Percentiles rank a stretch among this genome's conserved stretches.
These are phyloP conservation scores for Colletotrichum cuscutae DNA, from an alignment of 2,329 filamentous ascomycete species.

Conservation along the genomic window DNA sequence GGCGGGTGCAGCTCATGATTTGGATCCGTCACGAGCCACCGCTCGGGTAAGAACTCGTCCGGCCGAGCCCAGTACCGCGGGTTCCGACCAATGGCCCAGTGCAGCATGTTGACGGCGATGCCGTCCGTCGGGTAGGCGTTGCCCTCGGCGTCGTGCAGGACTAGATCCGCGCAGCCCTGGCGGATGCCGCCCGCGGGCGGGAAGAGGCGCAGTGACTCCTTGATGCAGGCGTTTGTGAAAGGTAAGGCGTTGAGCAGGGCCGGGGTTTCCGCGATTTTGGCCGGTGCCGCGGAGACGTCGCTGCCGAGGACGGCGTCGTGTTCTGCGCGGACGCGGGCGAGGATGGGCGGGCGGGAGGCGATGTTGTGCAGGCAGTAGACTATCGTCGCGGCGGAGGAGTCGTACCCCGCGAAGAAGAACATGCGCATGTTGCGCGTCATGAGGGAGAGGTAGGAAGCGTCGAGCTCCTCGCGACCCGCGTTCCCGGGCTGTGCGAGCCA, in stretches of 20 bases:
- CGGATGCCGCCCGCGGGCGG: conserved; percentile 61
- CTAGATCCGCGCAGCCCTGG: conserved; percentile 46
- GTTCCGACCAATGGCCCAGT: conserved; percentile 50
- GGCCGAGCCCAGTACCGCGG: conserved; percentile 54
- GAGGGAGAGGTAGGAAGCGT: conserved; percentile 42
- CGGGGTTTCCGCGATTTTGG: conserved; percentile 44
- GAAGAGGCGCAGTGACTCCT: conserved; percentile 65
- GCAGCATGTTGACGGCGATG: conserved; percentile 53
- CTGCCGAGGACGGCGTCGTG: conserved; percentile 61
- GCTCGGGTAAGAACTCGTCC: conserved; percentile 58
- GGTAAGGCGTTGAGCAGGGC: conserved; percentile 60
- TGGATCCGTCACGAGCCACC: conserved; percentile 48
- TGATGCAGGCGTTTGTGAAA: conserved; percentile 65
- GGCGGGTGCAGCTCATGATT: conserved; percentile 32
- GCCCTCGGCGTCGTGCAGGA: conserved; percentile 54
- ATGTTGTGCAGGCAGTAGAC: conserved; percentile 43
- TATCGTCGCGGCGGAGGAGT: conserved; percentile 49
- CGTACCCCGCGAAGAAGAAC: conserved; percentile 52
- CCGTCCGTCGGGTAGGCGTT: conserved; percentile 56
- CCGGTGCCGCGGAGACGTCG: conserved; percentile 4
- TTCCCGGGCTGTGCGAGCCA: conserved; percentile 42
- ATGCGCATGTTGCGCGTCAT: conserved; percentile 44
- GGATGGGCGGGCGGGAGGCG: conserved; percentile 42
- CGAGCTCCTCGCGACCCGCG: conserved; percentile 33
- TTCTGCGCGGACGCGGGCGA: conserved; percentile 50